Evolutionary conservation across 176 grass and related monocot genomes (phyloP), one percentile per base, ranked within the genome.

Genomic region (Oryza glumipatula): DNA sequence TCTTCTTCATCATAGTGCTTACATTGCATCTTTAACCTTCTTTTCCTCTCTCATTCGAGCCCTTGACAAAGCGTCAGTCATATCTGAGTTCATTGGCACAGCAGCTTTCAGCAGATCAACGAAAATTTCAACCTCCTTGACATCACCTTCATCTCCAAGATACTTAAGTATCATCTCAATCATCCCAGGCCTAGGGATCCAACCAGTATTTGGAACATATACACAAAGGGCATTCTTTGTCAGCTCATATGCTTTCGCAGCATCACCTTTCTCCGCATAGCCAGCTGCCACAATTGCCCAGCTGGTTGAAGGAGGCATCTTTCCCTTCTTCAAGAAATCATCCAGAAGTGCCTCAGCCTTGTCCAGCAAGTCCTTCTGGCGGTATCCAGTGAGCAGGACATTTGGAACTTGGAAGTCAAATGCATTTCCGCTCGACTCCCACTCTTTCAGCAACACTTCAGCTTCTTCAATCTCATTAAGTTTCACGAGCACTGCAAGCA

Each of bases 361-460:
- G 64, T 93, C 88, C 68, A 93, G 76, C 81, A 93, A 68, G 64
- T 17, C 90, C 68, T 89, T 91, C 41, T 87, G 80, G 36, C 78
- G 83, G 86, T 91, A 98, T 36, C 78, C 92, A 8, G 43, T 77
- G 82, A 98, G 78, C 71, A 98, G 81, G 88, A 94, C 61, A 80
- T 93, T 86, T 72, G 88, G 88, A 26, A 98, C 92, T 6, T 84
- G 78, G 83, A 91, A 93, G 73, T 91, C 86, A 1, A 95, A 65
- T 1, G 88, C 39, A 39, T 88, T 95, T 47, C 71, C 68, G 49
- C 95, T 93, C 9, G 79, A 80, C 68, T 95, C 88, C 92, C 95
- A 93, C 68, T 98, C 90, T 86, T 95, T 95, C 63, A 98, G 73
- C 79, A 98, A 83, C 4, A 44, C 88, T 78, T 98, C 92, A 39